A percentile compares a stretch with the other conserved stretches of the same genome.
These are phyloP conservation scores for Colletotrichum noveboracense DNA, from an alignment of 2,329 filamentous ascomycete species.

Conservation along the genomic window DNA sequence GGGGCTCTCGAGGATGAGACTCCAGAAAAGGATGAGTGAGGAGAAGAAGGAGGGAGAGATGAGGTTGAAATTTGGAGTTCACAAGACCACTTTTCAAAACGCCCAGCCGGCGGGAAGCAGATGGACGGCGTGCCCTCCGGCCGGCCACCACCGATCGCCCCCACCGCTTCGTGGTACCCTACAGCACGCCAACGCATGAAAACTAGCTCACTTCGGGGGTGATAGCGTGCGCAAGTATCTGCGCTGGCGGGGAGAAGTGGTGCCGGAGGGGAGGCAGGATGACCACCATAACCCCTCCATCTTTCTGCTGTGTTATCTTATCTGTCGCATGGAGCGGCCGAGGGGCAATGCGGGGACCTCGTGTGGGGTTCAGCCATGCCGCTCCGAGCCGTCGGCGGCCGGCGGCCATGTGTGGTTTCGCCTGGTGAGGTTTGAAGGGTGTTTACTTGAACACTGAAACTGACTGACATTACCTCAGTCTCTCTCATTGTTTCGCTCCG, in stretches of 20 bases:
- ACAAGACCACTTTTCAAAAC: neutral
- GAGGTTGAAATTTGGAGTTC: neutral
- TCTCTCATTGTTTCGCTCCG: neutral
- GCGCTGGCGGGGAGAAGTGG: neutral
- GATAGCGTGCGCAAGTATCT: neutral
- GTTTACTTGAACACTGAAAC: neutral
- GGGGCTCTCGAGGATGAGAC: neutral
- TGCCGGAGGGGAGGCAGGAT: neutral
- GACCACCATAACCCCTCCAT: neutral
- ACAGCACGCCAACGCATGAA: neutral
- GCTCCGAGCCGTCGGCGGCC: conserved; percentile 18
- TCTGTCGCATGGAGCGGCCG: neutral
- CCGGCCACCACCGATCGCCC: neutral
- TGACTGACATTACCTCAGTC: neutral
- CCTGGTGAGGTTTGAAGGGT: neutral
- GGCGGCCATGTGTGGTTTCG: neutral
- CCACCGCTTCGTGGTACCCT: neutral
- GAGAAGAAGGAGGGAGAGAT: too few species aligned
- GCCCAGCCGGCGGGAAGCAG: neutral
- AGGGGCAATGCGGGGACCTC: neutral
- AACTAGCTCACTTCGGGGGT: neutral
- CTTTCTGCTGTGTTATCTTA: neutral
- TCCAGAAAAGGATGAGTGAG: neutral
- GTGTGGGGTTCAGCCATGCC: neutral
- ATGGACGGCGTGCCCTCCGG: conserved; percentile 4